A percentile compares a stretch with the other conserved stretches of the same genome.
phyloP scores from a whole-genome alignment of 805 yeast genomes.

The Sugiyamaella americana region DNA sequence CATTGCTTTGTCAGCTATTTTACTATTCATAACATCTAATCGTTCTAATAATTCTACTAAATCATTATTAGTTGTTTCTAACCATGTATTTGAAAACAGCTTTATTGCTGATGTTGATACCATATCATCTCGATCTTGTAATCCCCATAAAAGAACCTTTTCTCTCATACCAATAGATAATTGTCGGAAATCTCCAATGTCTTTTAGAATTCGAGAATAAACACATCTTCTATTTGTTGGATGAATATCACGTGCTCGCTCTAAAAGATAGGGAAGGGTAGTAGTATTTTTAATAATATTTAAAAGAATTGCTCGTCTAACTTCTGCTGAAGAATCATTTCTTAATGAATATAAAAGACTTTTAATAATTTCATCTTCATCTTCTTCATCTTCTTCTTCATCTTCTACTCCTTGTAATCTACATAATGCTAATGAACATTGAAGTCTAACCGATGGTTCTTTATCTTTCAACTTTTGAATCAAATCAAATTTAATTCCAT shows the following conservation, averaged over 20 bases:
- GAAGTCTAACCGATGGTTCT: constrained; percentile 74
- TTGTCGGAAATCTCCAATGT: constrained; percentile 55
- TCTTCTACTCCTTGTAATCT: constrained; percentile 62
- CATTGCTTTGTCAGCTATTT: constrained; percentile 63
- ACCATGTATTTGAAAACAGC: constrained; percentile 70
- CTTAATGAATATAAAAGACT: constrained; percentile 50
- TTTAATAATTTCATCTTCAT: constrained; percentile 32
- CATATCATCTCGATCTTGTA: constrained; percentile 72
- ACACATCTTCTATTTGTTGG: constrained; percentile 65
- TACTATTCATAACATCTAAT: constrained; percentile 62
- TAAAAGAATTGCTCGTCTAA: constrained; percentile 74
- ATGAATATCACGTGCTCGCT: constrained; percentile 78
- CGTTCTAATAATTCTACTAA: constrained; percentile 64
- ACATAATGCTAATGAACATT: constrained; percentile 74
- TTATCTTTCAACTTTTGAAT: constrained; percentile 36
- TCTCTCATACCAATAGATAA: constrained; percentile 55
- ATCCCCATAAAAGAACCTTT: constrained; percentile 71
- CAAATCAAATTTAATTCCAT: constrained; percentile 53
- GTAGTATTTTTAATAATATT: constrained; percentile 52
- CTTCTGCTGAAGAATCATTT: constrained; percentile 82
- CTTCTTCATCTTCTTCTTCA: constrained; percentile 29
- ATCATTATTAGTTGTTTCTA: constrained; percentile 60
- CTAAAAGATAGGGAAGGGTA: constrained; percentile 57
- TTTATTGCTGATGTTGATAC: constrained; percentile 68
- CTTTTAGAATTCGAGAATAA: constrained; percentile 60